Evolutionary conservation across 176 grass and related monocot species (phyloP).

Genomic region (Hsuehochloa calcarea): DNA sequence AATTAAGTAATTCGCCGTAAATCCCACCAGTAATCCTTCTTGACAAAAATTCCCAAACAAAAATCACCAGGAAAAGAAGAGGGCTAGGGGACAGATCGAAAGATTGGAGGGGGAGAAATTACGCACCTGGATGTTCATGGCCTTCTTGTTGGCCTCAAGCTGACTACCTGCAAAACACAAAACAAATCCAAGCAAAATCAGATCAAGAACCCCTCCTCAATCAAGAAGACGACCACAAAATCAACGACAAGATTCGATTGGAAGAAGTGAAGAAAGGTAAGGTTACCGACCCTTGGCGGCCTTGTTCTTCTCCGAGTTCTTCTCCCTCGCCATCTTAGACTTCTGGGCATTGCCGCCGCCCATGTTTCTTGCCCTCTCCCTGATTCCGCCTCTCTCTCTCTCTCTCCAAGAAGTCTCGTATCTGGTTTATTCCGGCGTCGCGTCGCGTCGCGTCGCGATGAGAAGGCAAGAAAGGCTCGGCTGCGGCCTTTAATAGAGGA

Average conservation of each 20-base stretch:
- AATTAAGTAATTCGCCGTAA: not conserved
- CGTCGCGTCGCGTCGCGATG: not conserved
- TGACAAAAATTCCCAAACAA: not conserved
- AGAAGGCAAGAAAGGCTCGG: not conserved
- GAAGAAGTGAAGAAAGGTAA: not conserved
- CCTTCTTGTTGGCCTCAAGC: conserved; percentile 88
- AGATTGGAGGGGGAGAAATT: not conserved
- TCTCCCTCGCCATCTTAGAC: conserved; percentile 92
- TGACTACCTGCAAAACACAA: conserved; percentile 54
- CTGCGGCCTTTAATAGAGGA: not conserved
- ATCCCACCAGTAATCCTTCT: not conserved
- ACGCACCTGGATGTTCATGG: conserved; percentile 81
- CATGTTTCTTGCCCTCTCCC: conserved; percentile 33
- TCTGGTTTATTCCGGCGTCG: not conserved
- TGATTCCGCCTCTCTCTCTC: too few species aligned
- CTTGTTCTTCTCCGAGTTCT: conserved; percentile 82
- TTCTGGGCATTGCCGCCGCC: conserved; percentile 97
- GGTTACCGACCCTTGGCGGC: conserved; percentile 42
- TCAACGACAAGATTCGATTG: not conserved
- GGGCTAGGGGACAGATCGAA: not conserved
- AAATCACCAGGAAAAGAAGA: not conserved
- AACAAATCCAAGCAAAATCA: not conserved
- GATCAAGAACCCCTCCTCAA: conserved; percentile 7
- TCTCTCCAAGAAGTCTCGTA: too few species aligned
- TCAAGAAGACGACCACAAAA: not conserved